Percentiles rank a stretch among this genome's conserved stretches.
Conservation (phyloP, 2,329 filamentous ascomycete genomes). For the Penicillium paneum region DNA sequence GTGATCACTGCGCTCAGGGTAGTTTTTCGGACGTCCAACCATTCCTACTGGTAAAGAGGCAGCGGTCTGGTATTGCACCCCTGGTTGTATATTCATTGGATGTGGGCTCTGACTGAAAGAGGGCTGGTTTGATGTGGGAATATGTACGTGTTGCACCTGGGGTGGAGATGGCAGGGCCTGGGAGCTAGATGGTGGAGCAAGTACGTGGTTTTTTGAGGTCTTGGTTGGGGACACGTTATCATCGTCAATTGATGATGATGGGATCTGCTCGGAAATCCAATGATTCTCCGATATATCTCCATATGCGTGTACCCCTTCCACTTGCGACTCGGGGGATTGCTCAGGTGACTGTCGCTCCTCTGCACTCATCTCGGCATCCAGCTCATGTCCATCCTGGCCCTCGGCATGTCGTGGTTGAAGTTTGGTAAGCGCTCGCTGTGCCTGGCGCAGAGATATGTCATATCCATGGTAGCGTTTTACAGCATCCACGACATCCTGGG, state of each 20-base stretch:
- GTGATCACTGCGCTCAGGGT: constrained; percentile 26
- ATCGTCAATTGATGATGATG: constrained; percentile 27
- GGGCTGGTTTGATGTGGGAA: constrained; percentile 23
- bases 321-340: constrained; percentile 27
- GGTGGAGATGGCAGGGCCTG: constrained; percentile 22
- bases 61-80: constrained; percentile 22
- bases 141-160: constrained; percentile 21
- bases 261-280: constrained; percentile 33
- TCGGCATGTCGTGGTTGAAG: constrained; percentile 32
- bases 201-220: constrained; percentile 18
- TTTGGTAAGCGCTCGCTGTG: constrained; percentile 38
- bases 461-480: constrained; percentile 43
- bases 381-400: constrained; percentile 21
- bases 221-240: constrained; percentile 24
- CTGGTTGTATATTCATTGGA: constrained; percentile 22
- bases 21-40: constrained; percentile 24
- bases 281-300: constrained; percentile 30
- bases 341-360: constrained; percentile 27
- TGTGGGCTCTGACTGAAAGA: constrained; percentile 23
- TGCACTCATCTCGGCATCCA: constrained; percentile 24
- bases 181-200: constrained; percentile 19
- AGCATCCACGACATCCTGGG: constrained; percentile 40
- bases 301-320: constrained; percentile 25
- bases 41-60: constrained; percentile 19
- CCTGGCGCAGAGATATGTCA: constrained; percentile 40